Conservation (phyloP, 805 yeast species). For the Yamadazyma kitorensis region DNA sequence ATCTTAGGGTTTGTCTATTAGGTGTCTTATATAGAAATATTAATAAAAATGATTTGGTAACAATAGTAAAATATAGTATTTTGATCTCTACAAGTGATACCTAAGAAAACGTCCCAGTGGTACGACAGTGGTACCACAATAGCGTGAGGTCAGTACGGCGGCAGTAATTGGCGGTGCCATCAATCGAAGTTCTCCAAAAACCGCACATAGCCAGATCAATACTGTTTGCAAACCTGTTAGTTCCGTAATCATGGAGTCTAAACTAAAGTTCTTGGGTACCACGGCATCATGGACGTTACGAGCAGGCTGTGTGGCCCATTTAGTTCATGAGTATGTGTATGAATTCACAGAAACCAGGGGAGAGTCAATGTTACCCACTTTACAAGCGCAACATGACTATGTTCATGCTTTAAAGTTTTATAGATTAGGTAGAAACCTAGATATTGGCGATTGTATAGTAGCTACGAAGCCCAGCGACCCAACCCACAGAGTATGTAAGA, state of each 20-base stretch:
- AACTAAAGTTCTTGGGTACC: conserved; percentile 24
- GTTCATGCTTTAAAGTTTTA: conserved; percentile 71
- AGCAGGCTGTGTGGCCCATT: conserved; percentile 64
- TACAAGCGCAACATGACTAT: conserved; percentile 70
- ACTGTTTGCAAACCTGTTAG: no score
- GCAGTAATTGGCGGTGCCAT: no score
- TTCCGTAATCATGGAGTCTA: no score
- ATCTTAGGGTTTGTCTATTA: conserved; percentile 97
- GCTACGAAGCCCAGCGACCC: conserved; percentile 91
- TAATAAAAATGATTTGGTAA: conserved; percentile 3
- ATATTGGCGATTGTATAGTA: conserved; percentile 84
- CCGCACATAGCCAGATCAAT: no score
- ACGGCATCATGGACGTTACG: conserved; percentile 52
- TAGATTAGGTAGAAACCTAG: conserved; percentile 60
- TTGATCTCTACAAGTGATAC: background rate
- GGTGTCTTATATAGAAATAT: conserved; percentile 1
- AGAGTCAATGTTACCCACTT: conserved; percentile 93
- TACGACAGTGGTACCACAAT: no score
- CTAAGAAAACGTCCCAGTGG: no score
- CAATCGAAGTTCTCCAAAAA: no score
- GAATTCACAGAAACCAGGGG: conserved; percentile 85
- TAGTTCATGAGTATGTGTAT: conserved; percentile 61
- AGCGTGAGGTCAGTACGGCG: no score
- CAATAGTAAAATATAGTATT: no score
- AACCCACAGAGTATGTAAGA: conserved; percentile 78